Conservation (phyloP, 345 rosid genomes). For the Linum tenue region DNA sequence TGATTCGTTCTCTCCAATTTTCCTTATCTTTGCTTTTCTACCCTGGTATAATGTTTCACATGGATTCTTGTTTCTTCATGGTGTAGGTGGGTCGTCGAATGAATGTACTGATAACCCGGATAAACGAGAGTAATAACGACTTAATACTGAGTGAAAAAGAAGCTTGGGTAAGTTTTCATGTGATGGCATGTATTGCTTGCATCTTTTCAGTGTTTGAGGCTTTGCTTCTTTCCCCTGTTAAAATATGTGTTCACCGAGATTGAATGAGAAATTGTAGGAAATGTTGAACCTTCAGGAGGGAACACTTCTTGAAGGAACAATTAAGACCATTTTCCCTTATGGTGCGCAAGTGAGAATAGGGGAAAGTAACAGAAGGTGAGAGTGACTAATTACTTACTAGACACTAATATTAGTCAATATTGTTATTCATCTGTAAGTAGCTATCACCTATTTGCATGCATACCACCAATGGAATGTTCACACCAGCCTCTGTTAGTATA, state of each 20-base stretch:
- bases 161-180: slow-evolving; percentile 57
- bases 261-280: slow-evolving; percentile 41
- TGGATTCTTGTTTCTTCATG: slow-evolving; percentile 13
- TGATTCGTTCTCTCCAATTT: slow-evolving; percentile 3
- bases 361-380: slow-evolving; percentile 70
- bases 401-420: not conserved
- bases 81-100: slow-evolving; percentile 60
- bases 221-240: slow-evolving; percentile 1
- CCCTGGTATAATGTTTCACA: not conserved
- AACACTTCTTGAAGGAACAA: slow-evolving; percentile 78
- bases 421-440: not conserved
- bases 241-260: slow-evolving; percentile 10
- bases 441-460: no score
- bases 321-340: slow-evolving; percentile 61
- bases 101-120: slow-evolving; percentile 46
- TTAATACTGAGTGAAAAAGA: slow-evolving; percentile 67
- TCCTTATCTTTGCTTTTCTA: slow-evolving; percentile 10
- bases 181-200: not conserved
- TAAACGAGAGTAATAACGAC: slow-evolving; percentile 67
- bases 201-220: not conserved
- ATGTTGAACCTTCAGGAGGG: slow-evolving; percentile 69
- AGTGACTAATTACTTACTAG: slow-evolving; percentile 1
- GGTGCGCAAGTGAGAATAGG: slow-evolving; percentile 87
- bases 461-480: no score
- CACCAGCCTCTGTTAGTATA: slow-evolving; percentile 8